Conservation (phyloP, 176 grass and related monocot genomes). For the Avena atlantica region DNA sequence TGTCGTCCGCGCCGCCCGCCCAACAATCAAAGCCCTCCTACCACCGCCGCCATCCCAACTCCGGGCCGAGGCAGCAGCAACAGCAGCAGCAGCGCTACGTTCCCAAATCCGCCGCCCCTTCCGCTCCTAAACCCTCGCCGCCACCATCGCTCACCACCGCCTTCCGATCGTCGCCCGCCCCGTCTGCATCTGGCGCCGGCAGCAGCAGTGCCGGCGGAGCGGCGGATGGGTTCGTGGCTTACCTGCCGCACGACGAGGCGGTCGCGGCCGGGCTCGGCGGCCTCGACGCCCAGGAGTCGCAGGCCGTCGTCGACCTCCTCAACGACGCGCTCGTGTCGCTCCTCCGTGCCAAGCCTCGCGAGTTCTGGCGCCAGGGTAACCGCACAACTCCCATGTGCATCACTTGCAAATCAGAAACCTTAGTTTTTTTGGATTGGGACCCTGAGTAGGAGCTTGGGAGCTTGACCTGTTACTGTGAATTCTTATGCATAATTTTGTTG, state of each 20-base stretch:
- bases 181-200: conserved; percentile 43
- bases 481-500: neutral
- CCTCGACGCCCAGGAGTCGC: conserved; percentile 84
- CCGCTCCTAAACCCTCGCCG: conserved; percentile 49
- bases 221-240: conserved; percentile 60
- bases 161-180: conserved; percentile 61
- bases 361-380: conserved; percentile 91
- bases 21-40: conserved; percentile 48
- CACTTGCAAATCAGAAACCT: neutral
- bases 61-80: conserved; percentile 39
- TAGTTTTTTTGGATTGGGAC: neutral
- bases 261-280: conserved; percentile 84
- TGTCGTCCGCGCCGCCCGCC: conserved; percentile 52
- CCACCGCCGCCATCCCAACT: conserved; percentile 51
- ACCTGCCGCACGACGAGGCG: conserved; percentile 95
- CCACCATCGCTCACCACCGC: conserved; percentile 62
- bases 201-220: neutral
- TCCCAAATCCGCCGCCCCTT: conserved; percentile 56
- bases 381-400: neutral
- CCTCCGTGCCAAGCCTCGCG: conserved; percentile 66
- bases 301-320: conserved; percentile 86
- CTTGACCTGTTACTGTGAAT: neutral
- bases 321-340: conserved; percentile 71
- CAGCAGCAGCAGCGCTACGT: conserved; percentile 57
- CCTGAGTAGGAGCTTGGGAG: neutral